Evolutionary conservation across 306 rosid genomes (phyloP), one percentile per base, ranked within the genome.

Genomic region (Rosa lucieae): DNA sequence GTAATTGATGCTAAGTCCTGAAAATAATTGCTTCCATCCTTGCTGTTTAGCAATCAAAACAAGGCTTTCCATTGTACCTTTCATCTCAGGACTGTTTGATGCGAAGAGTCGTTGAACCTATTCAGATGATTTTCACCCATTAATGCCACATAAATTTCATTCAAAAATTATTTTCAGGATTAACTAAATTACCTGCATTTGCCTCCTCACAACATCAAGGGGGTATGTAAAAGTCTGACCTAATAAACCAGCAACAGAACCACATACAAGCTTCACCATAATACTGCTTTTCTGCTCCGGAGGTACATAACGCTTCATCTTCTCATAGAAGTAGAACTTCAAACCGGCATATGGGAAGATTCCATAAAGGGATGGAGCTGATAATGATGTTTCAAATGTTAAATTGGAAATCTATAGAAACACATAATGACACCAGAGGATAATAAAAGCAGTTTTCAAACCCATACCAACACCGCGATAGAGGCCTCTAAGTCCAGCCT

Each of bases 191-290:
- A 91, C 99, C 98, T 95, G 98, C 99, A 95, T 95, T 88, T 95
- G 98, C 84, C 99, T 89, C 91, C 99, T 87, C 48, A 93, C 98
- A 83, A 95, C 99, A 80, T 95, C 98, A 44, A 95, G 99, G 68
- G 99, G 98, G 77, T 92, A 95, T 44, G 98, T 95, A 87, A 95
- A 91, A 58, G 98, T 95, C 79, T 95, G 99, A 55, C 99, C 97
- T 80, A 95, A 76, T 73, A 95, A 81, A 82, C 99, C 99, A 23
- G 98, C 99, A 68, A 95, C 90, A 10, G 99, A 95, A 78, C 99
- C 98, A 76, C 98, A 92, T 0, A 85, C 86, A 63, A 95, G 94
- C 83, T 95, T 95, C 67, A 93, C 95, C 89, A 82, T 48, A 62
- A 92, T 88, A 70, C 89, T 84, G 70, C 83, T 90, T 86, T 79